Base-by-base conservation (phyloP, 768 basidiomycete species). In the Suillus lakei region DNA sequence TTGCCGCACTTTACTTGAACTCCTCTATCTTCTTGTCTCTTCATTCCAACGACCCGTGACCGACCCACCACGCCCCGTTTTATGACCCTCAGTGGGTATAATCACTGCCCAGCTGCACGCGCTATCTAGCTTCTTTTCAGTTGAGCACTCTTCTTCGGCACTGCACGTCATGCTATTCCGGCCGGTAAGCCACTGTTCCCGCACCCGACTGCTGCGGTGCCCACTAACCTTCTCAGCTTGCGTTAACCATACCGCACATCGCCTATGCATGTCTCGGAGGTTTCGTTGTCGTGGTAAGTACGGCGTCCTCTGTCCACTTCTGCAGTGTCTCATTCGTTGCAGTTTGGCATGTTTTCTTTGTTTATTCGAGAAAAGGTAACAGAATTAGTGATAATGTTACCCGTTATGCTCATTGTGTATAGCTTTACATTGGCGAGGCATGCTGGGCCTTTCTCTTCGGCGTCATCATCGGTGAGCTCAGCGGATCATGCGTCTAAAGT, bases 341-440 rank as follows among this genome's bases (percentile, higher is more conserved):
- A 95, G 92, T 98, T 97, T 78, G 94, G 94, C 76, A 95, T 97
- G 93, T 93, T 96, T 80, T 95, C 94, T 3, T 84, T 96, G 7
- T 87, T 98, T 69, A 85, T 98, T 71, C 91, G 96, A 73, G 95
- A 96, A 81, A 88, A 86, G 81, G 91, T 91, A 61, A 30, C 18
- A 30, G 5, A 50, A 80, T 75, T 13, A n/a, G 28, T 38, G 16
- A 13, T 21, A 28, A 59, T 23, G 41, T 59, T 1, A n/a, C 30
- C 21, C 18, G 23, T 16, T 10, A 16, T 46, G 26, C 64, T 30
- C 34, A 60, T 46, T 50, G 36, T 54, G 26, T 65, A 16, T 41
- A 93, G 86, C 78, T 97, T 30, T 98, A 98, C 75, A 89, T 98
- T 64, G 98, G 98, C 66, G 98, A 99, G 84, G 96, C 98, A 16